These are phyloP conservation scores for Datisca glomerata DNA, from an alignment of 306 rosid species.

Conservation along the genomic window DNA sequence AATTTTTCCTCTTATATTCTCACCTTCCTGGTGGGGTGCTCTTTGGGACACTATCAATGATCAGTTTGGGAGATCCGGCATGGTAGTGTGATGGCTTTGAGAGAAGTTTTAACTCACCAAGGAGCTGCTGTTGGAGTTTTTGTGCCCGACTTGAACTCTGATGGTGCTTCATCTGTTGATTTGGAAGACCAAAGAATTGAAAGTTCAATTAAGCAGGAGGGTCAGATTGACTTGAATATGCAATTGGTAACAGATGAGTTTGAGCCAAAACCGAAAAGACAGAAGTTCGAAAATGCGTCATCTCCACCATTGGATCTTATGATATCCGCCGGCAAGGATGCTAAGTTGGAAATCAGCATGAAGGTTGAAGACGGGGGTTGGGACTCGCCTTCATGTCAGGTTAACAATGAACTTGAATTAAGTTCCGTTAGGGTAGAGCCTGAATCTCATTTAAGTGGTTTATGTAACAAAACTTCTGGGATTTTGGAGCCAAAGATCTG, in stretches of 20 bases:
- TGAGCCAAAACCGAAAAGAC: slow-evolving; percentile 49
- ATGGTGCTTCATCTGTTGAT: slow-evolving; percentile 28
- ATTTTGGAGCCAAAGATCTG: slow-evolving; percentile 24
- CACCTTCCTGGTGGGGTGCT: too few species aligned
- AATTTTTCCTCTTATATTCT: too few species aligned
- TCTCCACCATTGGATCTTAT: slow-evolving; percentile 29
- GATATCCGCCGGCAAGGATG: slow-evolving; percentile 30
- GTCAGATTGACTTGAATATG: slow-evolving; percentile 75
- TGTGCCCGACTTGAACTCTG: slow-evolving; percentile 34
- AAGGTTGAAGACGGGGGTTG: slow-evolving; percentile 34
- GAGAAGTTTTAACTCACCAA: slow-evolving; percentile 92
- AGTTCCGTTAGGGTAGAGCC: slow-evolving; percentile 36
- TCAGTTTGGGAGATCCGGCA: slow-evolving; percentile 96
- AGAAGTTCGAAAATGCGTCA: slow-evolving; percentile 47
- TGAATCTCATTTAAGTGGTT: slow-evolving; percentile 26
- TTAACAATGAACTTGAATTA: slow-evolving; percentile 32
- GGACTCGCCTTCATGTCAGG: slow-evolving; percentile 29
- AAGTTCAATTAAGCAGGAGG: slow-evolving; percentile 46
- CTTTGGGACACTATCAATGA: slow-evolving; percentile 14
- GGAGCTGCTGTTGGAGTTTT: slow-evolving; percentile 84
- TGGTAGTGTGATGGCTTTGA: slow-evolving; percentile 95
- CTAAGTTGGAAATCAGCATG: slow-evolving; percentile 27
- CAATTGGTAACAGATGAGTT: slow-evolving; percentile 44
- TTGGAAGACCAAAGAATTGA: slow-evolving; percentile 37
- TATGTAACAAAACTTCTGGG: slow-evolving; percentile 17